Percentiles rank a stretch among this genome's conserved stretches.
These are phyloP conservation scores for Malus domestica DNA, from an alignment of 306 rosid species.

Conservation along the genomic window DNA sequence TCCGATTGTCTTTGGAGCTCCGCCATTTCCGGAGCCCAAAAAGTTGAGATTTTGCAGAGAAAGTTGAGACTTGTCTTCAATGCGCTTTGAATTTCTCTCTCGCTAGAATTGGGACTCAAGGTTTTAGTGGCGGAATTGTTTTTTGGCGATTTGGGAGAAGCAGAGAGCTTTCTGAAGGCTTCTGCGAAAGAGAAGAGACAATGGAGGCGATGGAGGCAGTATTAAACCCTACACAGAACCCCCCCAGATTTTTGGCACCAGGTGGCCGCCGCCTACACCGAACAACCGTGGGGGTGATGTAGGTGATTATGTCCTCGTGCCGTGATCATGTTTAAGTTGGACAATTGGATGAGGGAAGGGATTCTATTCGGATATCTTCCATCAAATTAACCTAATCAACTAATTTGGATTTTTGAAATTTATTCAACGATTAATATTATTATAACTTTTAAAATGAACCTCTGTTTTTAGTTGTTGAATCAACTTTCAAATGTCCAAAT, in stretches of 20 bases:
- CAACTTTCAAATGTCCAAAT: fast-evolving
- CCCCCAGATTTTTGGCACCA: slow-evolving; percentile 14
- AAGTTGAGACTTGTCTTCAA: not conserved
- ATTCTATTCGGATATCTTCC: fast-evolving
- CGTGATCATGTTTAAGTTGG: not conserved
- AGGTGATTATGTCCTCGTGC: not conserved
- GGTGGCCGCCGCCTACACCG: not conserved
- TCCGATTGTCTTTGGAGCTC: slow-evolving; percentile 8
- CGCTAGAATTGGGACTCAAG: not conserved
- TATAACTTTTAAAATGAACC: fast-evolving
- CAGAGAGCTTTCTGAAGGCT: slow-evolving; percentile 33
- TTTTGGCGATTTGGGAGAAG: slow-evolving; percentile 2
- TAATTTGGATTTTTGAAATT: fast-evolving
- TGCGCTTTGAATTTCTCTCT: not conserved
- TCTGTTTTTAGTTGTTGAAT: fast-evolving
- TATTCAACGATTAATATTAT: fast-evolving
- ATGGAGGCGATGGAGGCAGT: slow-evolving; percentile 5
- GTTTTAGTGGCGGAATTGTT: not conserved
- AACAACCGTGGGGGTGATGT: not conserved
- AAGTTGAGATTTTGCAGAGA: not conserved
- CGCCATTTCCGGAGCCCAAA: slow-evolving; percentile 18
- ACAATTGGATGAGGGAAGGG: not conserved
- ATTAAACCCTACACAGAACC: slow-evolving; percentile 69
- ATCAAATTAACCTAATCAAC: fast-evolving
- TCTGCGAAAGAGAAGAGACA: slow-evolving; percentile 28